These are phyloP conservation scores for Penicillium brevicompactum DNA, from an alignment of 2,329 filamentous ascomycete genomes.

Conservation along the genomic window DNA sequence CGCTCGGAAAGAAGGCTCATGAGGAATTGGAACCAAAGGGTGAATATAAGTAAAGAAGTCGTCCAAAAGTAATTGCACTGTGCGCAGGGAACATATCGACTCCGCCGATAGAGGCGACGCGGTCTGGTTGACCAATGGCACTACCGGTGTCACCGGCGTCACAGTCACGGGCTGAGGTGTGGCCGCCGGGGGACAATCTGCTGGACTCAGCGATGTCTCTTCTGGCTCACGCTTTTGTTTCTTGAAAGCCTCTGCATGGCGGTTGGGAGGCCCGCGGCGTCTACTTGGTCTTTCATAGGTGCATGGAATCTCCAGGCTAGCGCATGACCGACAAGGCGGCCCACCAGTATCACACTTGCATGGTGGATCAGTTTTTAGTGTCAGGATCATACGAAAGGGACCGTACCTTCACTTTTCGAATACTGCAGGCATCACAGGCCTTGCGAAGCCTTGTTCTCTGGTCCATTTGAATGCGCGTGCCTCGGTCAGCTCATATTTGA, in stretches of 20 bases:
- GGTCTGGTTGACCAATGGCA: conserved; percentile 25
- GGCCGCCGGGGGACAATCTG: conserved; percentile 44
- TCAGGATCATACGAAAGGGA: neutral
- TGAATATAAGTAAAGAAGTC: conserved; percentile 54
- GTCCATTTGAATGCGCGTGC: conserved; percentile 34
- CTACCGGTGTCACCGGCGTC: neutral
- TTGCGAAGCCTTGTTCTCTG: conserved; percentile 49
- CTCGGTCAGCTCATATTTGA: conserved; percentile 23
- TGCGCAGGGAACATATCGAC: conserved; percentile 46
- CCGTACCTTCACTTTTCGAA: conserved; percentile 55
- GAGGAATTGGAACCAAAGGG: conserved; percentile 48
- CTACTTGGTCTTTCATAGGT: conserved; percentile 66
- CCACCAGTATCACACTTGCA: conserved; percentile 65
- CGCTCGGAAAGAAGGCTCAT: conserved; percentile 49
- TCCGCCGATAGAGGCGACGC: conserved; percentile 52
- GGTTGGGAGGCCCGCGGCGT: conserved; percentile 66
- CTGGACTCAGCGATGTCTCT: conserved; percentile 38
- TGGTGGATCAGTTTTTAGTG: conserved; percentile 10
- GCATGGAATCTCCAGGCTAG: conserved; percentile 66
- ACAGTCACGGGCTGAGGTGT: conserved; percentile 27
- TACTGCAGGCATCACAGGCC: conserved; percentile 57
- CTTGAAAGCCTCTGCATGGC: conserved; percentile 68
- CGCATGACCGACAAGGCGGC: conserved; percentile 67
- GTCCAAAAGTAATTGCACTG: conserved; percentile 45
- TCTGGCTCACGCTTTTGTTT: conserved; percentile 54